Evolutionary conservation across 768 basidiomycete species (phyloP).

Genomic region (Pisolithus tinctorius): DNA sequence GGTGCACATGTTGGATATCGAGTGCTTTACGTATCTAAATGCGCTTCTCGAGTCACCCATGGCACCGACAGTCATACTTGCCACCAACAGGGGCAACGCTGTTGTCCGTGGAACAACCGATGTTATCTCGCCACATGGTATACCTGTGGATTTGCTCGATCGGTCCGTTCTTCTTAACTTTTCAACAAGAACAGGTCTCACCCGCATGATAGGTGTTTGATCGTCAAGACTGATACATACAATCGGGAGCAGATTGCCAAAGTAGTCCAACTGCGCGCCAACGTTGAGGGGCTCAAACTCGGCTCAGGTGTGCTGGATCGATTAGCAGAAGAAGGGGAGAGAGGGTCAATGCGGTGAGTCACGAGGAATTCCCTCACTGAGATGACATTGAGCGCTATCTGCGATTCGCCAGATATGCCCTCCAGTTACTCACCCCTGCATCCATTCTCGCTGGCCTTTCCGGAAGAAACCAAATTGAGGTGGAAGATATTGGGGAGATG

Average conservation of each 20-base stretch:
- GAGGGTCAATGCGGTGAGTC: slow-evolving; percentile 68
- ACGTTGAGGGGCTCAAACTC: slow-evolving; percentile 78
- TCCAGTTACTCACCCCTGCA: slow-evolving; percentile 88
- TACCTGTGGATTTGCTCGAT: slow-evolving; percentile 91
- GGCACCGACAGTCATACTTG: slow-evolving; percentile 96
- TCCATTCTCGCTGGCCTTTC: slow-evolving; percentile 75
- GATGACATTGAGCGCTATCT: slow-evolving; percentile 6
- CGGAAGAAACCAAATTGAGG: slow-evolving; percentile 74
- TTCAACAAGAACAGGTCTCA: slow-evolving; percentile 6
- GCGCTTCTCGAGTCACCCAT: slow-evolving; percentile 91
- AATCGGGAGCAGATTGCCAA: slow-evolving; percentile 76
- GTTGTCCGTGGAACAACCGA: slow-evolving; percentile 92
- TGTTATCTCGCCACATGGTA: slow-evolving; percentile 85
- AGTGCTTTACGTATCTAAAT: slow-evolving; percentile 98
- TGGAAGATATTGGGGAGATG: slow-evolving; percentile 92
- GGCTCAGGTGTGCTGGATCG: slow-evolving; percentile 71
- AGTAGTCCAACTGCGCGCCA: slow-evolving; percentile 81
- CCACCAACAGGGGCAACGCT: slow-evolving; percentile 91
- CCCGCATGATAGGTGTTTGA: slow-evolving; percentile 62
- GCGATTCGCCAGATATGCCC: slow-evolving; percentile 57
- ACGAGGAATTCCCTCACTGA: slow-evolving; percentile 2
- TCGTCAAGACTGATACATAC: slow-evolving; percentile 88
- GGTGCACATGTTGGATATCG: slow-evolving; percentile 99
- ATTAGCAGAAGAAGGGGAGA: slow-evolving; percentile 76
- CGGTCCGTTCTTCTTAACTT: slow-evolving; percentile 42